A percentile compares a stretch with the other conserved stretches of the same genome.
Conservation (phyloP, 768 basidiomycete species). For the Neoboletus brunneissimus region DNA sequence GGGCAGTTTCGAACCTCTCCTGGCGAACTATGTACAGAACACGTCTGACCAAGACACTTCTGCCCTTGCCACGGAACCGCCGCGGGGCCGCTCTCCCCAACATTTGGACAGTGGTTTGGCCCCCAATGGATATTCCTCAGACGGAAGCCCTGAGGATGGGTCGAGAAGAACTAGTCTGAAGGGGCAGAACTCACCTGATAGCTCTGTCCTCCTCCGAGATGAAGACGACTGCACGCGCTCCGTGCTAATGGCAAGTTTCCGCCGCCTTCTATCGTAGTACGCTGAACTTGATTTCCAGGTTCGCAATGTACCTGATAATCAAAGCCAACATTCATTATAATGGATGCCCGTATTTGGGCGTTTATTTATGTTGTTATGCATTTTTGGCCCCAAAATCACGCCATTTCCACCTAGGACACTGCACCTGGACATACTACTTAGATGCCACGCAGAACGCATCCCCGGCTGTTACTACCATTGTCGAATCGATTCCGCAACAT, state of each 20-base stretch:
- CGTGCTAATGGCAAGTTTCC: constrained; percentile 49
- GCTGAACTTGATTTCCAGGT: constrained; percentile 39
- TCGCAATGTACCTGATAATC: constrained; percentile 51
- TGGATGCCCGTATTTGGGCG: neutral
- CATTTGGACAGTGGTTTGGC: neutral
- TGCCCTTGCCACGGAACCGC: constrained; percentile 19
- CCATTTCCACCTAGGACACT: neutral
- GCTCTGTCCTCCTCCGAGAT: constrained; percentile 37
- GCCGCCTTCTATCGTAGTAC: neutral
- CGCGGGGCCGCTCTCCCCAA: constrained; percentile 28
- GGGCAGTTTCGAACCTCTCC: constrained; percentile 60
- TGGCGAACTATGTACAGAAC: constrained; percentile 43
- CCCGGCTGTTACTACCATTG: constrained; percentile 7
- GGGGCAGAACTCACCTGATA: constrained; percentile 21
- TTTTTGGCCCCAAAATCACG: constrained; percentile 3
- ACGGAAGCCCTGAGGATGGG: constrained; percentile 26
- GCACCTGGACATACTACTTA: constrained; percentile 15
- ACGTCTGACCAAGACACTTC: constrained; percentile 19
- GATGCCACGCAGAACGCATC: constrained; percentile 13
- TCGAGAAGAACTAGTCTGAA: constrained; percentile 25
- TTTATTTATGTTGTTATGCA: constrained; percentile 8
- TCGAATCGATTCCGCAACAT: constrained; percentile 10
- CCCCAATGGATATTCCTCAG: constrained; percentile 9
- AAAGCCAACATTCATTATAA: constrained; percentile 33
- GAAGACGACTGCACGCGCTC: constrained; percentile 56